Evolutionary conservation across 805 yeast genomes (phyloP).

Genomic region (Torulaspora franciscae): DNA sequence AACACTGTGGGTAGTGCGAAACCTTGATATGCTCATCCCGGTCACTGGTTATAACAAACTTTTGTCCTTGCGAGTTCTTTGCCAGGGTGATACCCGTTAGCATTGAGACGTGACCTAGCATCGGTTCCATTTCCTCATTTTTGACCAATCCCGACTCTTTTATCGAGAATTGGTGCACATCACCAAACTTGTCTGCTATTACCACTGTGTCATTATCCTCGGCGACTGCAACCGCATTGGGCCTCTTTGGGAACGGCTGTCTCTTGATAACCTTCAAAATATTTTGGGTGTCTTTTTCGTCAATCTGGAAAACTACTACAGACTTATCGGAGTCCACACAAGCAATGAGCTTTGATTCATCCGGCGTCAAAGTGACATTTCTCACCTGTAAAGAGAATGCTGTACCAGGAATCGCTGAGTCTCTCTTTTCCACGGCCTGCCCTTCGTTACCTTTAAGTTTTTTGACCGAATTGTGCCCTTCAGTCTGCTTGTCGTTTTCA

Average conservation of each 20-base stretch:
- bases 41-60: slow-evolving; percentile 70
- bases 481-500: slow-evolving; percentile 14
- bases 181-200: slow-evolving; percentile 95
- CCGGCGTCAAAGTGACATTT: slow-evolving; percentile 49
- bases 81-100: slow-evolving; percentile 59
- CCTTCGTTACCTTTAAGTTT: slow-evolving; percentile 36
- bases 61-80: slow-evolving; percentile 34
- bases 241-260: slow-evolving; percentile 84
- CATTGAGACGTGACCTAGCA: slow-evolving; percentile 96
- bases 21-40: slow-evolving; percentile 94
- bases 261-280: slow-evolving; percentile 54
- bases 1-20: slow-evolving; percentile 72
- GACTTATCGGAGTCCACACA: slow-evolving; percentile 84
- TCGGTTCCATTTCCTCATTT: slow-evolving; percentile 53
- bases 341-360: slow-evolving; percentile 54
- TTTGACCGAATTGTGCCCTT: slow-evolving; percentile 33
- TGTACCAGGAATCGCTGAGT: slow-evolving; percentile 66
- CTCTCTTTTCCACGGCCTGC: slow-evolving; percentile 49
- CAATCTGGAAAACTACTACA: slow-evolving; percentile 52
- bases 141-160: slow-evolving; percentile 35
- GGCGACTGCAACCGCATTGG: slow-evolving; percentile 70
- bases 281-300: slow-evolving; percentile 30
- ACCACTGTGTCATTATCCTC: slow-evolving; percentile 48
- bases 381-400: slow-evolving; percentile 64
- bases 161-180: slow-evolving; percentile 64